Base-by-base conservation (phyloP, 371 early-diverging fungal species). In the Mortierella sp. region DNA sequence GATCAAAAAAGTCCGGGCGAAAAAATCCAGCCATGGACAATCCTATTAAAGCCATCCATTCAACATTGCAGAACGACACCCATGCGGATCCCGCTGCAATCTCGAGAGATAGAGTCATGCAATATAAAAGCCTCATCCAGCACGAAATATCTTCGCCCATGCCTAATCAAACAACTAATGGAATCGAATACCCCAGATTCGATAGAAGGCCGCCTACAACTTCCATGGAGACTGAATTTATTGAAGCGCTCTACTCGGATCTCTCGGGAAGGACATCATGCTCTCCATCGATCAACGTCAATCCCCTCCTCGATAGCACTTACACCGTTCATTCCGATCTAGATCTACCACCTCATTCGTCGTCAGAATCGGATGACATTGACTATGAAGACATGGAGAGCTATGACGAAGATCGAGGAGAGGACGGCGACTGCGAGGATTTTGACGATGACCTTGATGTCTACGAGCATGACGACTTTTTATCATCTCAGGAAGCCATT, bases 141-240 rank as follows among this genome's bases (percentile, higher is more conserved):
- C n/a, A 24, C 47, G 22, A 20, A 43, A 4, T 37, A n/a, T 11
- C 18, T 3, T 37, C 61, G 11, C 16, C 47, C 18, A 2, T 22
- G n/a, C 24, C 24, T 37, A 22, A 59, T 26, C 51, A 39, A 16
- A n/a, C 40, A 20, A 26, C 45, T 0, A 37, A 35, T 16, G 6
- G 20, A 28, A 4, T 16, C 10, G 45, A 20, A 20, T 39, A 40
- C 20, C 35, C 32, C 10, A 47, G 37, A n/a, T n/a, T 35, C 26
- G 58, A 49, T 20, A 39, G 59, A 45, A 75, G 26, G 30, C 40
- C 51, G 11, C 39, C 70, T 30, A 49, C 57, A 22, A 80, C 81
- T 10, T 80, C 81, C 0, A 80, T 80, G 81, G 81, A 80, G 47
- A 80, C 81, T 8, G 75, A 80, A 40, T 80, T 57, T 57, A 80